phyloP scores from a whole-genome alignment of 495 filamentous ascomycete genomes.

The Haplographium delicatum region DNA sequence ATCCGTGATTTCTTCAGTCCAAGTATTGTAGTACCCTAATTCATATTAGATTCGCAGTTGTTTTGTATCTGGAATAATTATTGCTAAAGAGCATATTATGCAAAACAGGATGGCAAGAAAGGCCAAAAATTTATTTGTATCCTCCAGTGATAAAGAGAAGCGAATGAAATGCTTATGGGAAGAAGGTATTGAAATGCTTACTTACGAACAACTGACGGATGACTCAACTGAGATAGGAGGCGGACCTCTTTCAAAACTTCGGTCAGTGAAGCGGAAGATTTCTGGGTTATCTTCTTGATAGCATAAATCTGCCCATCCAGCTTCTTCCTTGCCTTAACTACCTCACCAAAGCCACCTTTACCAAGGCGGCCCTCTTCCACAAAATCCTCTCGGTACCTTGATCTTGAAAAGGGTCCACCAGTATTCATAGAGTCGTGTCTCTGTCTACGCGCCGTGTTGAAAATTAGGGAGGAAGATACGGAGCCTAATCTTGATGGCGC shows the following conservation, averaged over 20 bases:
- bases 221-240: slow-evolving; percentile 83
- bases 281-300: slow-evolving; percentile 90
- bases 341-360: slow-evolving; percentile 92
- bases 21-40: slow-evolving; percentile 78
- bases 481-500: slow-evolving; percentile 34
- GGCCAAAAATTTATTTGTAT: too few relatives aligned
- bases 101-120: too few relatives aligned
- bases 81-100: too few relatives aligned
- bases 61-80: too few relatives aligned
- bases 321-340: slow-evolving; percentile 94
- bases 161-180: too few relatives aligned
- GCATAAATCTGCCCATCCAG: slow-evolving; percentile 91
- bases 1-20: slow-evolving; percentile 71
- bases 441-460: slow-evolving; percentile 30
- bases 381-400: slow-evolving; percentile 84
- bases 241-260: slow-evolving; percentile 90
- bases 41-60: neutral
- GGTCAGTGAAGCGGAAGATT: slow-evolving; percentile 69
- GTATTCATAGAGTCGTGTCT: slow-evolving; percentile 47
- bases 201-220: slow-evolving; percentile 84
- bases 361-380: slow-evolving; percentile 83
- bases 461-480: slow-evolving; percentile 27
- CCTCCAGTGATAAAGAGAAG: neutral
- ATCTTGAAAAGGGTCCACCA: slow-evolving; percentile 48
- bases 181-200: too few relatives aligned